Base-by-base conservation (phyloP, 2,329 filamentous ascomycete species). In the Hymenoscyphus fraxineus region DNA sequence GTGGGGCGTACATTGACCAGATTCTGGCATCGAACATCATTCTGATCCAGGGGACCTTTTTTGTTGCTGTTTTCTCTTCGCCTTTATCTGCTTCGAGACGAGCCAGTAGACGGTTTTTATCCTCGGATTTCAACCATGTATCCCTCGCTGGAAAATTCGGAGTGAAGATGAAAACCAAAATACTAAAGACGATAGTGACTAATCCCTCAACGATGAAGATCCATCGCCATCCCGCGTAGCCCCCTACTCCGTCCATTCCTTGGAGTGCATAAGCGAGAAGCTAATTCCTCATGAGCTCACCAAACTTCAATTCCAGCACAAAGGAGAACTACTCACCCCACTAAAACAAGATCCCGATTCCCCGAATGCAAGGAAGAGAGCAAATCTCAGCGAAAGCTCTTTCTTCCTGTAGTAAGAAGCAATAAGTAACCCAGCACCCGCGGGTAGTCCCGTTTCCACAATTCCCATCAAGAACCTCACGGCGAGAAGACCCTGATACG, bases 371-470 rank as follows among this genome's bases (percentile, higher is more conserved):
- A 76, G 75, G 67, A 76, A 76, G 68, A 74, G 73, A 3, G 75
- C 73, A 79, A 87, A 86, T 31, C 85, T 82, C 40, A 83, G 79
- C 59, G 83, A 83, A 63, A 83, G 84, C 72, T 89, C 85, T 67
- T 84, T 79, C 44, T 85, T 79, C 57, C 78, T 78, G 72, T 85
- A 87, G 81, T 80, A 85, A 73, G 82, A 79, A 27, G 81, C 82
- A 69, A 85, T 82, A 69, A 80, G 79, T 65, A 79, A 78, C 61
- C 80, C 86, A 12, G 63, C 63, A 58, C 65, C 65, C 9, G 67
- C 65, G 5, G 66, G 68, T 32, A 71, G 58, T 10, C 65, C 68
- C 7, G 63, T 64, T 35, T 71, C 69, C 2, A 63, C 47, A 47
- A 66, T 64, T 15, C 51, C 68, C 59, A 63, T 69, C 63, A 60